phyloP scores from a whole-genome alignment of 805 yeast genomes.

The Wickerhamomyces xylosicus region DNA sequence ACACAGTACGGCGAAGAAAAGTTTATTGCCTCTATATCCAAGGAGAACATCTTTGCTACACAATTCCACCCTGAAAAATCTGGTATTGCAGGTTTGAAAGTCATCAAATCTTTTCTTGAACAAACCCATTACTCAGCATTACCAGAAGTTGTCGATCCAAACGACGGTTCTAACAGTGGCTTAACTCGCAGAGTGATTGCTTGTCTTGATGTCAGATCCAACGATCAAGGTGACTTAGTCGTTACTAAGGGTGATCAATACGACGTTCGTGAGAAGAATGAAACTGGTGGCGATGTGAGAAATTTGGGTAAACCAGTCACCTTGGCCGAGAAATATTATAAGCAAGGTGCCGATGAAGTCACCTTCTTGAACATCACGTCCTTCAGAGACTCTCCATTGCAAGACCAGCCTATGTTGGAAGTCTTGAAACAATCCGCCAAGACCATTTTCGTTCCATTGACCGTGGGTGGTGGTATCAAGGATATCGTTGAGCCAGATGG shows the following conservation, averaged over 20 bases:
- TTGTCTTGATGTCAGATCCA: constrained; percentile 92
- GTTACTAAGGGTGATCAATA: constrained; percentile 99
- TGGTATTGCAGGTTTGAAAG: constrained; percentile 78
- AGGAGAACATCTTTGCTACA: constrained; percentile 80
- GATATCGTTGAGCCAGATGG: constrained; percentile 86
- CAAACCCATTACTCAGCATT: constrained; percentile 15
- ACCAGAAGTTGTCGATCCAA: constrained; percentile 11
- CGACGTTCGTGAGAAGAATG: constrained; percentile 77
- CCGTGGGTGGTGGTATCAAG: constrained; percentile 97
- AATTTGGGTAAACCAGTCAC: constrained; percentile 96
- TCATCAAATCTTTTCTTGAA: constrained; percentile 62
- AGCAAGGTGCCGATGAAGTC: constrained; percentile 95
- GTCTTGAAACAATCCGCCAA: constrained; percentile 76
- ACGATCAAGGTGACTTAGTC: constrained; percentile 89
- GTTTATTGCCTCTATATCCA: constrained; percentile 74
- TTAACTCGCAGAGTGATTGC: constrained; percentile 89
- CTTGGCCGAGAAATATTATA: constrained; percentile 80
- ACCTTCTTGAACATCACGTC: constrained; percentile 94
- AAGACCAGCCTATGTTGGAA: constrained; percentile 92
- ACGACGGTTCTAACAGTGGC: constrained; percentile 42
- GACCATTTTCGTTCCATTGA: constrained; percentile 90
- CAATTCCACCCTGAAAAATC: constrained; percentile 99
- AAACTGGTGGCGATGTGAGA: constrained; percentile 55
- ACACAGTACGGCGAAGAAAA: constrained; percentile 69
- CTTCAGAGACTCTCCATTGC: constrained; percentile 86